A percentile compares a stretch with the other conserved stretches of the same genome.
These are phyloP conservation scores for Ambispora gerdemannii DNA, from an alignment of 192 early-diverging fungal genomes.

Conservation along the genomic window DNA sequence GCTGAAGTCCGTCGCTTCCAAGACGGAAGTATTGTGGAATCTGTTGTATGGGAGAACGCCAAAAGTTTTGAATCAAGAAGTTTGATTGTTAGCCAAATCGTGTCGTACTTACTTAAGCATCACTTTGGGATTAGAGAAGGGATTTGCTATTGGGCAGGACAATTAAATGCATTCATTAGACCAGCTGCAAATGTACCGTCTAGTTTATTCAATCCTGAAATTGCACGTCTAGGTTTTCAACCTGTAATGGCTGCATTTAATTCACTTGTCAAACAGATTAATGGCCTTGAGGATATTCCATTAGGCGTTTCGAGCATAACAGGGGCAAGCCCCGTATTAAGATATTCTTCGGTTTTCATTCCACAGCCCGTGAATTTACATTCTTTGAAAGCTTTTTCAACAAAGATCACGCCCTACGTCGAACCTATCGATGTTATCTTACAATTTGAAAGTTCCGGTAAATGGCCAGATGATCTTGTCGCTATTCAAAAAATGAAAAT, in stretches of 20 bases:
- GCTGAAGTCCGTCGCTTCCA: conserved; percentile 91
- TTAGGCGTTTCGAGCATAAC: conserved; percentile 59
- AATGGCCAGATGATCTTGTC: conserved; percentile 87
- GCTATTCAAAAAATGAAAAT: conserved; percentile 89
- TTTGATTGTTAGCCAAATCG: conserved; percentile 77
- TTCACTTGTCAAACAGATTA: conserved; percentile 58
- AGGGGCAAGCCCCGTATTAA: conserved; percentile 59
- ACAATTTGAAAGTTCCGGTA: conserved; percentile 76
- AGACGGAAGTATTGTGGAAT: conserved; percentile 86
- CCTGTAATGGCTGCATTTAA: conserved; percentile 64
- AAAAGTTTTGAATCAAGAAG: conserved; percentile 60
- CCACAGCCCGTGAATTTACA: conserved; percentile 61
- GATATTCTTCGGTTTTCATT: conserved; percentile 71
- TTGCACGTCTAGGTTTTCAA: conserved; percentile 58
- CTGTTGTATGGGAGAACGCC: conserved; percentile 75
- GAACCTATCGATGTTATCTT: conserved; percentile 76
- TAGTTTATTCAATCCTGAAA: conserved; percentile 42
- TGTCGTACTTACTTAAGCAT: conserved; percentile 67
- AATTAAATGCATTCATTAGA: conserved; percentile 61
- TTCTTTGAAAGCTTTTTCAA: conserved; percentile 5
- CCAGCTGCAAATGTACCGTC: conserved; percentile 46
- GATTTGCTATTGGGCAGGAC: conserved; percentile 63
- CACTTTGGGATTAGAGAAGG: conserved; percentile 62
- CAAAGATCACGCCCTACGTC: conserved; percentile 51
- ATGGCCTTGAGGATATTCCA: conserved; percentile 63